A percentile compares a stretch with the other conserved stretches of the same genome.
Evolutionary conservation across 768 basidiomycete genomes (phyloP).

Genomic region (Naematelia encephala): DNA sequence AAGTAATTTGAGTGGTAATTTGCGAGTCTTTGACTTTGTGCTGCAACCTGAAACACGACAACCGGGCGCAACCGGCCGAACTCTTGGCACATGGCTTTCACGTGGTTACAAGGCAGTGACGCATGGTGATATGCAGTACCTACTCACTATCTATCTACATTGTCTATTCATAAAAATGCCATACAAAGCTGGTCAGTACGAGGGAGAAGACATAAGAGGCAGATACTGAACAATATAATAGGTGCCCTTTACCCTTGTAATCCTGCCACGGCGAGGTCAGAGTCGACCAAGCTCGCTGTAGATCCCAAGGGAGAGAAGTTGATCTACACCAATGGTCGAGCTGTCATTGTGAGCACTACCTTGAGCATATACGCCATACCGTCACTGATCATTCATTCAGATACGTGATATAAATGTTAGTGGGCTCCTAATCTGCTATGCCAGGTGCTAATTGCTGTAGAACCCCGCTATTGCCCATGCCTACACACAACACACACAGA

Average conservation of each 20-base stretch:
- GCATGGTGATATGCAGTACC: neutral
- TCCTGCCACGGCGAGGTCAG: slow-evolving; percentile 65
- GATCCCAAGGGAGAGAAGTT: slow-evolving; percentile 70
- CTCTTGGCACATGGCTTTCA: neutral
- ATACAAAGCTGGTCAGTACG: slow-evolving; percentile 29
- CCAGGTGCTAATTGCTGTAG: slow-evolving; percentile 52
- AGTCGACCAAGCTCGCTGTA: slow-evolving; percentile 65
- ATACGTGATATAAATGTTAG: slow-evolving; percentile 77
- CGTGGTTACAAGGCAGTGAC: neutral
- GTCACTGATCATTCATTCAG: slow-evolving; percentile 52
- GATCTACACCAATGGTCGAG: slow-evolving; percentile 78
- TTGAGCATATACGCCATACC: neutral
- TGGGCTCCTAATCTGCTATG: slow-evolving; percentile 10
- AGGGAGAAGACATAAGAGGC: neutral
- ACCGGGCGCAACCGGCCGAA: neutral
- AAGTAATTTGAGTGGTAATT: neutral
- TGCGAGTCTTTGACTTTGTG: neutral
- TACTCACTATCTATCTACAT: slow-evolving; percentile 1
- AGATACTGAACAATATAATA: slow-evolving; percentile 5
- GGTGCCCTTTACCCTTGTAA: slow-evolving; percentile 61
- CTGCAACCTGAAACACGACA: neutral
- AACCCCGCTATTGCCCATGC: slow-evolving; percentile 63
- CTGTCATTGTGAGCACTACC: slow-evolving; percentile 67
- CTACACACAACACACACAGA: slow-evolving; percentile 74
- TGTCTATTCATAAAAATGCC: slow-evolving; percentile 16